phyloP scores from a whole-genome alignment of 2,329 filamentous ascomycete genomes.

The Ceratocystis smalleyi region DNA sequence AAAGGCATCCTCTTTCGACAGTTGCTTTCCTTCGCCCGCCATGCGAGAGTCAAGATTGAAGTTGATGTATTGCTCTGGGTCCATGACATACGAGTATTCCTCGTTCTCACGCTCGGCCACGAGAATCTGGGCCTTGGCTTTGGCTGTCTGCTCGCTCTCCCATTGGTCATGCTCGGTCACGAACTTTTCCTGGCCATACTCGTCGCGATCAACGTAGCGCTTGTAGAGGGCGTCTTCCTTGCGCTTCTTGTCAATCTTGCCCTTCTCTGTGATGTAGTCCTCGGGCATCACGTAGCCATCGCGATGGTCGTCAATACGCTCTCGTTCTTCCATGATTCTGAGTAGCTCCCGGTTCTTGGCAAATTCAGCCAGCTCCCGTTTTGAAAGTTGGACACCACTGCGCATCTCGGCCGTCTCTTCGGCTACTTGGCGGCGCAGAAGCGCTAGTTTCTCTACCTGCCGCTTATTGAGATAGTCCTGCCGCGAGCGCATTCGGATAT shows the following conservation, averaged over 20 bases:
- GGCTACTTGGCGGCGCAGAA: conserved; percentile 78
- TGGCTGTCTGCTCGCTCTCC: conserved; percentile 77
- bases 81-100: conserved; percentile 86
- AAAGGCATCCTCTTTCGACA: conserved; percentile 65
- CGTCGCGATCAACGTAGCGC: conserved; percentile 74
- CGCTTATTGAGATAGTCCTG: conserved; percentile 91
- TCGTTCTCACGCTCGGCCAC: conserved; percentile 54
- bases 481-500: conserved; percentile 67
- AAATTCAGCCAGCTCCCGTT: conserved; percentile 74
- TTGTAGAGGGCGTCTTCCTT: conserved; percentile 86
- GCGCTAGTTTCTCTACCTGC: conserved; percentile 66
- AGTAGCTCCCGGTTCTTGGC: conserved; percentile 73
- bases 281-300: conserved; percentile 90
- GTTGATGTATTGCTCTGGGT: conserved; percentile 74
- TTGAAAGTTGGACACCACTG: conserved; percentile 58
- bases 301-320: conserved; percentile 76
- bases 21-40: conserved; percentile 52
- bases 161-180: conserved; percentile 92
- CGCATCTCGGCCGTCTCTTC: conserved; percentile 73
- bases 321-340: conserved; percentile 65
- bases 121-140: conserved; percentile 74
- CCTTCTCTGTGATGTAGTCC: conserved; percentile 87
- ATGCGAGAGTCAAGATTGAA: conserved; percentile 63
- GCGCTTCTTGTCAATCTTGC: conserved; percentile 70
- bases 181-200: conserved; percentile 74